A percentile compares a stretch with the other conserved stretches of the same genome.
phyloP scores from a whole-genome alignment of 2,329 filamentous ascomycete species.

The Tolypocladium amazonense region DNA sequence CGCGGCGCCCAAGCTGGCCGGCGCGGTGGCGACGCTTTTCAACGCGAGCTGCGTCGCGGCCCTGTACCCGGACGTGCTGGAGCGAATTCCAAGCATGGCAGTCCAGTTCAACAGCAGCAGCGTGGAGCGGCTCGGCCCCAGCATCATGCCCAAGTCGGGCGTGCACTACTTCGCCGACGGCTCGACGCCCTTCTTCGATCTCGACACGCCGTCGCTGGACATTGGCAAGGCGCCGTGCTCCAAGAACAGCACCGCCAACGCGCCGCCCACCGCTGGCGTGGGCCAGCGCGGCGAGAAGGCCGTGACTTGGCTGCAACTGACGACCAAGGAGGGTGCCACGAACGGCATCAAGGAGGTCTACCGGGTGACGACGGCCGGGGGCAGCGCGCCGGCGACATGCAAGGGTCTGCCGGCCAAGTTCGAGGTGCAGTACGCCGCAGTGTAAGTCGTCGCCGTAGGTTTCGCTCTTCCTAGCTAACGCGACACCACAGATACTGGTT shows the following conservation, averaged over 20 bases:
- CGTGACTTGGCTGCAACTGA: slow-evolving; percentile 73
- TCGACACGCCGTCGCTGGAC: slow-evolving; percentile 43
- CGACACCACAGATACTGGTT: slow-evolving; percentile 26
- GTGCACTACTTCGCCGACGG: slow-evolving; percentile 70
- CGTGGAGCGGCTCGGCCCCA: slow-evolving; percentile 36
- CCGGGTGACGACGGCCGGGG: slow-evolving; percentile 74
- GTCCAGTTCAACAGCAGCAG: slow-evolving; percentile 52
- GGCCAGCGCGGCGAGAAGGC: slow-evolving; percentile 56
- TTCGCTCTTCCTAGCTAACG: not conserved
- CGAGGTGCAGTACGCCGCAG: slow-evolving; percentile 68
- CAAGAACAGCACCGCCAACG: slow-evolving; percentile 49
- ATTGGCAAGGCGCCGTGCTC: slow-evolving; percentile 52
- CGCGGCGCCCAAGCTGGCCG: slow-evolving; percentile 51
- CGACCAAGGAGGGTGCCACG: slow-evolving; percentile 39
- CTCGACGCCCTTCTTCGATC: slow-evolving; percentile 70
- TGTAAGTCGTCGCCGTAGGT: slow-evolving; percentile 49
- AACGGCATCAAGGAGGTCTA: slow-evolving; percentile 66
- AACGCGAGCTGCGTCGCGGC: slow-evolving; percentile 74
- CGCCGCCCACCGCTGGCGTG: slow-evolving; percentile 48
- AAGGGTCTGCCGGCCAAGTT: slow-evolving; percentile 52
- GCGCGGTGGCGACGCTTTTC: slow-evolving; percentile 77
- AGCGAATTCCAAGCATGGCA: slow-evolving; percentile 53
- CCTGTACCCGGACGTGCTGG: slow-evolving; percentile 55
- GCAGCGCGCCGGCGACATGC: slow-evolving; percentile 65
- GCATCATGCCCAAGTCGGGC: slow-evolving; percentile 55